Conservation (phyloP, 352 stramenopile genomes). For the Globisporangium solare region DNA sequence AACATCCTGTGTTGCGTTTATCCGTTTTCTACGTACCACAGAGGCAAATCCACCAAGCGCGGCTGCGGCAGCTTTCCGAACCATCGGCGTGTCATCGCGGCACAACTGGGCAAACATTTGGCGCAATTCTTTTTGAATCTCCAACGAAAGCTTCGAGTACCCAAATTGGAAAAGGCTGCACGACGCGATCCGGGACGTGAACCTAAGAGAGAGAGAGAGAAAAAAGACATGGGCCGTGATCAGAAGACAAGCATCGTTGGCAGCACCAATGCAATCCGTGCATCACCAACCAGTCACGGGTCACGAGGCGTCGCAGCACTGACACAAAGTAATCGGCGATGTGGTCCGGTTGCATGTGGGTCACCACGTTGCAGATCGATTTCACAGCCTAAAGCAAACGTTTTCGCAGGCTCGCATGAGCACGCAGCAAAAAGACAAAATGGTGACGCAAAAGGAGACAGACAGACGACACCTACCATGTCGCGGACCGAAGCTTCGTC, state of each 20-base stretch:
- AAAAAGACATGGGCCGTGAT: not conserved
- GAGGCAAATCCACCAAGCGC: constrained; percentile 88
- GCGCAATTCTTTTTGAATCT: constrained; percentile 81
- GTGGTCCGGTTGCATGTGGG: constrained; percentile 80
- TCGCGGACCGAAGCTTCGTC: constrained; percentile 95
- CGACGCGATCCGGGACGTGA: constrained; percentile 82
- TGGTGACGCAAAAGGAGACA: not conserved
- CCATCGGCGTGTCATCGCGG: constrained; percentile 97
- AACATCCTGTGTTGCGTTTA: not conserved
- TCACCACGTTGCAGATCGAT: constrained; percentile 86
- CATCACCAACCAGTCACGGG: constrained; percentile 89
- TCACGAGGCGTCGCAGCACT: constrained; percentile 92
- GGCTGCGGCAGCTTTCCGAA: constrained; percentile 88
- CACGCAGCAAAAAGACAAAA: not conserved
- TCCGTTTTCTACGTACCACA: constrained; percentile 24
- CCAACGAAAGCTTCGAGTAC: constrained; percentile 45
- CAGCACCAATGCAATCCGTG: too few species aligned
- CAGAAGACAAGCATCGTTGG: too few species aligned
- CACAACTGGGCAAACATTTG: constrained; percentile 93
- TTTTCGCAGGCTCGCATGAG: too few species aligned
- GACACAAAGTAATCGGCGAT: constrained; percentile 90
- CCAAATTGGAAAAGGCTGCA: constrained; percentile 80
- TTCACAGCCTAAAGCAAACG: constrained; percentile 61
- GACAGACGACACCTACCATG: constrained; percentile 49
- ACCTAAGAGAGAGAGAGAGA: constrained; percentile 23